Conservation (phyloP, 2,329 filamentous ascomycete genomes). For the Neofusicoccum kwambonambiense region DNA sequence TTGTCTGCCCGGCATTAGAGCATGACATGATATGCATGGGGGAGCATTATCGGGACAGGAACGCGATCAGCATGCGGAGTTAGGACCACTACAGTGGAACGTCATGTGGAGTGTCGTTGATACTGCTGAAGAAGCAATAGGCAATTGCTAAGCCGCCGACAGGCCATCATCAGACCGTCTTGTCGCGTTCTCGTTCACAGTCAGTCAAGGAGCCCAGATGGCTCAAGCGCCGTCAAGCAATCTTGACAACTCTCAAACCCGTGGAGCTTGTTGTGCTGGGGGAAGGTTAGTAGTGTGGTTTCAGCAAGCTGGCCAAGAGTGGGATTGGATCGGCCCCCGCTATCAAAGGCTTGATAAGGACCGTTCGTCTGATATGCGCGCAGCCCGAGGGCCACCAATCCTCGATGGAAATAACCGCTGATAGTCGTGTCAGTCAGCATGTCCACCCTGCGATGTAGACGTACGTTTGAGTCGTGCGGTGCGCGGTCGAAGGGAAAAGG, state of each 20-base stretch:
- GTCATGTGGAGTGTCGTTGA: no score
- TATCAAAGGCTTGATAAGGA: constrained; percentile 9
- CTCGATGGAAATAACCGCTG: background rate
- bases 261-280: background rate
- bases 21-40: background rate
- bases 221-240: background rate
- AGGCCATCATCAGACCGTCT: no score
- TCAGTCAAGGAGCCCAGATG: background rate
- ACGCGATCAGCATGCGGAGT: background rate
- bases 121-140: no score
- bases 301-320: constrained; percentile 11
- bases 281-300: background rate
- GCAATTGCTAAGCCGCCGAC: no score
- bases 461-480: background rate
- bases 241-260: background rate
- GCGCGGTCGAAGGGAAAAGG: background rate
- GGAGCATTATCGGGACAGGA: background rate
- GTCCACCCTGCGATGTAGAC: background rate
- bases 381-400: background rate
- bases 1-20: background rate
- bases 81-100: background rate
- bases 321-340: background rate
- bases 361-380: constrained; percentile 1
- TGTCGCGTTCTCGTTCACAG: background rate
- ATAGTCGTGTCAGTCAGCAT: background rate